Evolutionary conservation across 352 stramenopile genomes (phyloP).

Genomic region (Phytopythium ostracodes): DNA sequence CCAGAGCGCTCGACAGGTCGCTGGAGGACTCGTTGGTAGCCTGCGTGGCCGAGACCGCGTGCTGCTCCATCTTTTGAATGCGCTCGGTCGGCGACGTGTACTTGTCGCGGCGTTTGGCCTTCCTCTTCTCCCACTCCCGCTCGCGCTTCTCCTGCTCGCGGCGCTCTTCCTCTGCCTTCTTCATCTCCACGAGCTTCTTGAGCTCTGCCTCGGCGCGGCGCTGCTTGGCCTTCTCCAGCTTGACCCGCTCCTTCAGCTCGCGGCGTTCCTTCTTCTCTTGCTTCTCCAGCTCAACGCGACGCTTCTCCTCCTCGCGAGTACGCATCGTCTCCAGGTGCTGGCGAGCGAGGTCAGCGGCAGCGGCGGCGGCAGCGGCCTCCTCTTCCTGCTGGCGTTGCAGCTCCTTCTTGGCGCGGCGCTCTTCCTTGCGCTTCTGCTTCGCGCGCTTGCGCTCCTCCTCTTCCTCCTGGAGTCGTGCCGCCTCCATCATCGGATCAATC

Average conservation of each 20-base stretch:
- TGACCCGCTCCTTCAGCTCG: slow-evolving; percentile 34
- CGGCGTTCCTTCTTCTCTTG: slow-evolving; percentile 36
- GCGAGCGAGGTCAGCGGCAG: slow-evolving; percentile 33
- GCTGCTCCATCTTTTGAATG: slow-evolving; percentile 43
- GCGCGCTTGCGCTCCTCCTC: slow-evolving; percentile 23
- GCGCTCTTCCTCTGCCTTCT: slow-evolving; percentile 37
- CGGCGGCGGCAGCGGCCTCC: slow-evolving; percentile 24
- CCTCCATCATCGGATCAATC: background rate
- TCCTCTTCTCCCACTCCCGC: slow-evolving; percentile 41
- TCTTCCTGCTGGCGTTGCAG: slow-evolving; percentile 34
- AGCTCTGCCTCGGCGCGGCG: slow-evolving; percentile 33
- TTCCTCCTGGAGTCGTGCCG: slow-evolving; percentile 9
- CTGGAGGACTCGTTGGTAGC: slow-evolving; percentile 11
- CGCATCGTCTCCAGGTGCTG: slow-evolving; percentile 35
- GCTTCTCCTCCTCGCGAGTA: slow-evolving; percentile 33
- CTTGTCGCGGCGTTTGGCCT: slow-evolving; percentile 52
- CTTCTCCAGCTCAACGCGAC: slow-evolving; percentile 32
- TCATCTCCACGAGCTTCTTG: slow-evolving; percentile 28
- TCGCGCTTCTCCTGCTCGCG: slow-evolving; percentile 32
- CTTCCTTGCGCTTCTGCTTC: slow-evolving; percentile 35
- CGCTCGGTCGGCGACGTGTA: slow-evolving; percentile 51
- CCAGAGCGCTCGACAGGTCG: slow-evolving; percentile 42
- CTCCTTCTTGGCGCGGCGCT: slow-evolving; percentile 34
- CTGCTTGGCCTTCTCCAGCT: slow-evolving; percentile 34
- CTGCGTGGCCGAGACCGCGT: slow-evolving; percentile 13